Conservation (phyloP, 2,329 filamentous ascomycete species). For the Monosporascus ibericus region DNA sequence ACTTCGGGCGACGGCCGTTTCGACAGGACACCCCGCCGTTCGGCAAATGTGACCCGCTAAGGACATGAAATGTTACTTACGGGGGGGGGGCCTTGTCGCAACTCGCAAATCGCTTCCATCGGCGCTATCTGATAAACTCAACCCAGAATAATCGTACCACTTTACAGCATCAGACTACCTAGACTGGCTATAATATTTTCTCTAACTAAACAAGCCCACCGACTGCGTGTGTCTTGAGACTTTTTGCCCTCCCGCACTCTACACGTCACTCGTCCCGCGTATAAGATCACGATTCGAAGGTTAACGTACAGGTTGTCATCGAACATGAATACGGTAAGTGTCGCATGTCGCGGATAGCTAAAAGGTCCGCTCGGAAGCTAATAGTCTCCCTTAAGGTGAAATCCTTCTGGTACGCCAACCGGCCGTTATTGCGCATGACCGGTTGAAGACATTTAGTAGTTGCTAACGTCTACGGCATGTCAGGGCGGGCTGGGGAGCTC, state of each 20-base stretch:
- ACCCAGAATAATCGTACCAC: background rate
- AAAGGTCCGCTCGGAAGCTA: slow-evolving; percentile 14
- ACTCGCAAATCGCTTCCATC: background rate
- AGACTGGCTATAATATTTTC: background rate
- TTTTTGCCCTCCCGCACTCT: background rate
- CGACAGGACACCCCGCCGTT: background rate
- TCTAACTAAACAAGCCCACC: background rate
- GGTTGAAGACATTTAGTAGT: background rate
- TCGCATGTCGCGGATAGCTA: slow-evolving; percentile 1
- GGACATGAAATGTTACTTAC: background rate
- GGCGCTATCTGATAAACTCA: background rate
- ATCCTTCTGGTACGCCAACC: slow-evolving; percentile 55
- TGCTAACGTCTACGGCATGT: background rate
- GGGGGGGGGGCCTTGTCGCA: background rate
- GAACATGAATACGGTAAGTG: slow-evolving; percentile 15
- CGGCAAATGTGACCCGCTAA: background rate
- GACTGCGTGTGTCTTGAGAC: too few species aligned
- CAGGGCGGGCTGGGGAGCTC: slow-evolving; percentile 87
- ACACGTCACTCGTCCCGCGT: background rate
- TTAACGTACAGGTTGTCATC: background rate
- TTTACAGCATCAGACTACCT: background rate
- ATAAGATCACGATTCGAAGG: too few species aligned
- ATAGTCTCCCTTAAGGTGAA: slow-evolving; percentile 40
- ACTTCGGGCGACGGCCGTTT: too few species aligned
- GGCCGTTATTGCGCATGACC: slow-evolving; percentile 1